Base-by-base conservation (phyloP, 2,329 filamentous ascomycete species). In the Sarocladium brachiariae region DNA sequence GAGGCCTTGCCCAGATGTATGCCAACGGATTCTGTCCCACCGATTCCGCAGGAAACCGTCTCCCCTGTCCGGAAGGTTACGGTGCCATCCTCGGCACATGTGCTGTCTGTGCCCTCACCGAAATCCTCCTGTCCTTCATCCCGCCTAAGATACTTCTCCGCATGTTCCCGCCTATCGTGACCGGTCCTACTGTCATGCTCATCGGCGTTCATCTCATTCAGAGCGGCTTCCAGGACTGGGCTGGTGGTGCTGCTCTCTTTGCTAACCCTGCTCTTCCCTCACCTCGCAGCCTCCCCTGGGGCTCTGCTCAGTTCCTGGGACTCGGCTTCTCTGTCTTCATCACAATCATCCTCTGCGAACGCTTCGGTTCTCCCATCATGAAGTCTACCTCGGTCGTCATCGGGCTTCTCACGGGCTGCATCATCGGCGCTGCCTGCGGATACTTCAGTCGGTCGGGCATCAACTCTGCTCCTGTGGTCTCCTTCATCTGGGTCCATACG, bases 321-420 rank as follows among this genome's bases (percentile, higher is more conserved):
- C 77, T 93, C 2, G 88, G 88, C 0, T 91, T 93, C 69, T 81
- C 81, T 39, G 88, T 91, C 31, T 92, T 92, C 61, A 58, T 86
- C 39, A 86, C 84, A 24, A 92, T 93, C 61, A 84, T 93, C 53
- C 63, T 92, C 11, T 88, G 86, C 63, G 88, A 93, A 65, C 80
- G 87, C 10, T 90, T 91, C 58, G 89, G 89, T 1, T 78, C 86
- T 0, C 88, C 89, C 0, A 86, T 93, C 56, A 91, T 93, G 86
- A 91, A 91, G 63, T 87, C 83, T 2, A 86, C 81, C 7, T 83
- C 84, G 25, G 87, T 92, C 27, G 80, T 91, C 37, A 74, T 89
- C 51, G 87, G 88, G 13, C 74, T 91, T 4, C 75, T 89, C 0
- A 63, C 84, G 1, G 88, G 88, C 41, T 91, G 87, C 66, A 85